phyloP scores from a whole-genome alignment of 108 stramenopile genomes.

The Skeletonema menzelii region DNA sequence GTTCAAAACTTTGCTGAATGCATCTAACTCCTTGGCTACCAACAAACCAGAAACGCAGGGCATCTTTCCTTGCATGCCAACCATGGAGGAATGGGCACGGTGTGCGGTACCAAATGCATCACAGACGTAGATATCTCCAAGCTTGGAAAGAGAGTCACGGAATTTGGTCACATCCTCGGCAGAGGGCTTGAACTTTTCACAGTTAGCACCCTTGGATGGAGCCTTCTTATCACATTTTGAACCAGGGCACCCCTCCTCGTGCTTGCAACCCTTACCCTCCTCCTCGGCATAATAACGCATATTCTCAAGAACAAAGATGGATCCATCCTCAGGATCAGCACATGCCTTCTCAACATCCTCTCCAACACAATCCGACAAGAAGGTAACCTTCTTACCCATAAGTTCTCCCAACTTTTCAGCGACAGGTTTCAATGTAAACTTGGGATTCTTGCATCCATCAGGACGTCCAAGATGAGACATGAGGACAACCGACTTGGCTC shows the following conservation, averaged over 20 bases:
- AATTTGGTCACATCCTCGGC: constrained; percentile 9
- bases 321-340: constrained; percentile 19
- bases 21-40: constrained; percentile 26
- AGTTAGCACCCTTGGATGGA: constrained; percentile 14
- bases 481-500: constrained; percentile 24
- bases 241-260: constrained; percentile 23
- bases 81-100: constrained; percentile 42
- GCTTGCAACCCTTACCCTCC: constrained; percentile 40
- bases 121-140: constrained; percentile 66
- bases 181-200: constrained; percentile 26
- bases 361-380: constrained; percentile 20
- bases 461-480: constrained; percentile 32
- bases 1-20: constrained; percentile 33
- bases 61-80: constrained; percentile 32
- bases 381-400: constrained; percentile 50
- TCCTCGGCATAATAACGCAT: constrained; percentile 71
- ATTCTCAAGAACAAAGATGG: constrained; percentile 71
- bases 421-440: constrained; percentile 63
- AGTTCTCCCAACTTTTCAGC: constrained; percentile 62
- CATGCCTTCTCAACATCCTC: constrained; percentile 18
- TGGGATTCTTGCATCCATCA: constrained; percentile 16
- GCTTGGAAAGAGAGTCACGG: constrained; percentile 23
- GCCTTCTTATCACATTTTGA: constrained; percentile 26
- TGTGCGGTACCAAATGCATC: constrained; percentile 92
- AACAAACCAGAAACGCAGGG: constrained; percentile 33